phyloP scores from a whole-genome alignment of 768 basidiomycete genomes.

The Lyophyllum decastes region DNA sequence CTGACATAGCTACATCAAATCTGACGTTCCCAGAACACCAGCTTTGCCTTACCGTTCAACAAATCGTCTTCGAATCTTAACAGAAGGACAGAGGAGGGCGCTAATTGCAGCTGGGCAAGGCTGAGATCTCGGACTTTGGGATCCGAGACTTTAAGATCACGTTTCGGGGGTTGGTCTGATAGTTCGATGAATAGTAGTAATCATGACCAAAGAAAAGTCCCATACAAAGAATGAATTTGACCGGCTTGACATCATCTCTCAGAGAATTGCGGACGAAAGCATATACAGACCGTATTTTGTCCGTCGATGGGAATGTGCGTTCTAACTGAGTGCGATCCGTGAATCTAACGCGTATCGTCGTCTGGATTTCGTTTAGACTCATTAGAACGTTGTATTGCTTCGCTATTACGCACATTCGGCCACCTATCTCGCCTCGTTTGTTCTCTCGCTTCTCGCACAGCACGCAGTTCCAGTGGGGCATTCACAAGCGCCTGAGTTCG shows the following conservation, averaged over 20 bases:
- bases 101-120: slow-evolving; percentile 69
- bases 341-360: slow-evolving; percentile 81
- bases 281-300: slow-evolving; percentile 82
- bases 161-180: slow-evolving; percentile 82
- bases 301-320: slow-evolving; percentile 71
- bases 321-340: slow-evolving; percentile 82
- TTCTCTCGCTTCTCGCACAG: slow-evolving; percentile 61
- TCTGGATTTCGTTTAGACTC: slow-evolving; percentile 43
- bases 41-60: slow-evolving; percentile 59
- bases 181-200: background rate
- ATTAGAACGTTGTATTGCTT: background rate
- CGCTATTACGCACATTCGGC: slow-evolving; percentile 57
- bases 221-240: slow-evolving; percentile 85
- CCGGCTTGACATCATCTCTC: slow-evolving; percentile 71
- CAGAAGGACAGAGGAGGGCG: slow-evolving; percentile 78
- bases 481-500: slow-evolving; percentile 64
- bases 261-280: slow-evolving; percentile 78
- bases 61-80: slow-evolving; percentile 73
- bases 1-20: slow-evolving; percentile 34
- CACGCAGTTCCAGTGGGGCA: slow-evolving; percentile 70
- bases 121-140: slow-evolving; percentile 66
- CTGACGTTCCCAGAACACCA: slow-evolving; percentile 1
- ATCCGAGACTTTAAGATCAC: slow-evolving; percentile 84
- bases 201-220: slow-evolving; percentile 24
- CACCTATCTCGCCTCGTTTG: slow-evolving; percentile 65